phyloP scores from a whole-genome alignment of 805 yeast species.

The Pichia rugopelliculosa region DNA sequence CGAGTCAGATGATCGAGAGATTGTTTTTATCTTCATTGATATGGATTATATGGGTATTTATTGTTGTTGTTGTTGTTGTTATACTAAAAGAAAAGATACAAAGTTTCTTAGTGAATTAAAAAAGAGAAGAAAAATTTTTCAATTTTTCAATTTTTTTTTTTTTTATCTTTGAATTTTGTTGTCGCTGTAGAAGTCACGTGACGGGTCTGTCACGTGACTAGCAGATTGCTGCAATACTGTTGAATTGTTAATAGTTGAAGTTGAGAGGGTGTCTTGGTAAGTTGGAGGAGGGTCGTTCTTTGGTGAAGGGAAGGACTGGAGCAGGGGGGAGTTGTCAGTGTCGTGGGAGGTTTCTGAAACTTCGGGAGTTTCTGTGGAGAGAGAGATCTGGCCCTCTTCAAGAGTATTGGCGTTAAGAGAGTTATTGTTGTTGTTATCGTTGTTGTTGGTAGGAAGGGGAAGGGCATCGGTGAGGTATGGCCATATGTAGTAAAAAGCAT shows the following conservation, averaged over 20 bases:
- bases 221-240: too few relatives aligned
- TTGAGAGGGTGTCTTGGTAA: not conserved
- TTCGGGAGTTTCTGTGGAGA: too few relatives aligned
- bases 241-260: too few relatives aligned
- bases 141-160: not conserved
- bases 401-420: not conserved
- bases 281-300: not conserved
- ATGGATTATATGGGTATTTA: too few relatives aligned
- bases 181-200: not conserved
- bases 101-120: too few relatives aligned
- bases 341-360: too few relatives aligned
- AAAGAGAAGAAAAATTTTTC: not conserved
- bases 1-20: conserved; percentile 81
- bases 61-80: too few relatives aligned
- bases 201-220: not conserved
- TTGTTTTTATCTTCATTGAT: conserved; percentile 75
- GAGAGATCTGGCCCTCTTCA: not conserved
- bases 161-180: not conserved
- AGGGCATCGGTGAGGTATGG: not conserved
- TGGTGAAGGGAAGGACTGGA: not conserved
- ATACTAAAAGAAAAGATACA: not conserved
- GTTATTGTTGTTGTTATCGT: too few relatives aligned
- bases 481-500: conserved; percentile 37
- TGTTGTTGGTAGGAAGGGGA: too few relatives aligned
- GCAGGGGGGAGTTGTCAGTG: not conserved